Percentiles rank a stretch among this genome's conserved stretches.
phyloP scores from a whole-genome alignment of 352 stramenopile species.

The Phytophthora cajani region DNA sequence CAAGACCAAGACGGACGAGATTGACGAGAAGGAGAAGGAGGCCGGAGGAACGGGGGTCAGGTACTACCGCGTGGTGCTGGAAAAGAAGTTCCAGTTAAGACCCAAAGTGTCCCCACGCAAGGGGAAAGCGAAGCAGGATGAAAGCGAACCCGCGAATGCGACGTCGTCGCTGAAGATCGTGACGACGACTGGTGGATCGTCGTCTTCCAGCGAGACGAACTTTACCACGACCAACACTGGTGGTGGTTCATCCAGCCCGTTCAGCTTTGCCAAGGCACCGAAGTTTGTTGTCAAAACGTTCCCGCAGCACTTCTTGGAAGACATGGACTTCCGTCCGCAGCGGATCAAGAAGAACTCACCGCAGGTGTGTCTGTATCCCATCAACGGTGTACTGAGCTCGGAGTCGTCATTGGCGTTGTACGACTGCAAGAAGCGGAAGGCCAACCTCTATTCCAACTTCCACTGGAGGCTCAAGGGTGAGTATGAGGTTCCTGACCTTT shows the following conservation, averaged over 20 bases:
- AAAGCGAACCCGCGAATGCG: conserved; percentile 3
- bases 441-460: conserved; percentile 82
- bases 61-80: conserved; percentile 86
- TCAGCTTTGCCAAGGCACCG: conserved; percentile 27
- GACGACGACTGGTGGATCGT: conserved; percentile 23
- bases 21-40: conserved; percentile 33
- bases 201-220: conserved; percentile 40
- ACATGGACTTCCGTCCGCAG: conserved; percentile 84
- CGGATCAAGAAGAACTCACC: conserved; percentile 83
- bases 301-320: conserved; percentile 85
- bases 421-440: conserved; percentile 55
- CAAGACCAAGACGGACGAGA: conserved; percentile 58
- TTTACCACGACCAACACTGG: conserved; percentile 37
- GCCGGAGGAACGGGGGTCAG: conserved; percentile 35
- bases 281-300: conserved; percentile 85
- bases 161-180: conserved; percentile 32
- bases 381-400: conserved; percentile 73
- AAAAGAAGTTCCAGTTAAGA: conserved; percentile 71
- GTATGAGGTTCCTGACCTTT: conserved; percentile 67
- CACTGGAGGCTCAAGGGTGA: conserved; percentile 76
- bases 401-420: conserved; percentile 81
- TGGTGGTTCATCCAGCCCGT: conserved; percentile 23
- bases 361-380: conserved; percentile 69
- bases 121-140: conserved; percentile 21
- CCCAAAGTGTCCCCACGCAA: conserved; percentile 25